These are phyloP conservation scores for Epichloe uncinata DNA, from an alignment of 2,329 filamentous ascomycete genomes.

Conservation along the genomic window DNA sequence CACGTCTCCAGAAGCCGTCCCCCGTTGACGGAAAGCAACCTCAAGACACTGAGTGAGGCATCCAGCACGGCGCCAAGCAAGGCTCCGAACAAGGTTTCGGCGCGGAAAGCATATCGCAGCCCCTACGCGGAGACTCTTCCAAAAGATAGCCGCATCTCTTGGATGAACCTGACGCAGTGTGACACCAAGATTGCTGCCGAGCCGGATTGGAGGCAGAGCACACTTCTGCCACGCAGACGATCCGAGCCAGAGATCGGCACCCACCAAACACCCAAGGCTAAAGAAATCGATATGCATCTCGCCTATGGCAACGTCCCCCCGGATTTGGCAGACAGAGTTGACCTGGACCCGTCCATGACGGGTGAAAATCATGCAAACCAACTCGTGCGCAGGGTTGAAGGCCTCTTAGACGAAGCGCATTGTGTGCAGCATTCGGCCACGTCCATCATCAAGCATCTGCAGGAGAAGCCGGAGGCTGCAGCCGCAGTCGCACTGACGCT, in stretches of 20 bases:
- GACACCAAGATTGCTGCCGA: constrained; percentile 15
- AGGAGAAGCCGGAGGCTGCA: constrained; percentile 70
- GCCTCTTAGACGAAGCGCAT: constrained; percentile 71
- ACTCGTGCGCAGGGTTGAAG: constrained; percentile 63
- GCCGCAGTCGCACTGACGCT: constrained; percentile 87
- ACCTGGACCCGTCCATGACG: constrained; percentile 37
- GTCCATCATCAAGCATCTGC: constrained; percentile 61
- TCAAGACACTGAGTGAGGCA: constrained; percentile 39
- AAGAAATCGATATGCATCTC: constrained; percentile 74
- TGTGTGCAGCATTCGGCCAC: constrained; percentile 77
- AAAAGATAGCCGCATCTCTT: constrained; percentile 29
- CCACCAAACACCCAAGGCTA: constrained; percentile 14
- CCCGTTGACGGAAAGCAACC: constrained; percentile 38
- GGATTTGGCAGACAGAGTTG: constrained; percentile 40
- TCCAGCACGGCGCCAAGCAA: constrained; percentile 34
- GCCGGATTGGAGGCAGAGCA: constrained; percentile 6
- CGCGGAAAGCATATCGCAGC: constrained; percentile 21
- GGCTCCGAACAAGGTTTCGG: constrained; percentile 14
- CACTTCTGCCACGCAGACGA: constrained; percentile 19
- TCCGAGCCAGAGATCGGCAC: constrained; percentile 27
- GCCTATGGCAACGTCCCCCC: constrained; percentile 78
- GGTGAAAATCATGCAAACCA: constrained; percentile 31
- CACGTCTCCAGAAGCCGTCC: constrained; percentile 19
- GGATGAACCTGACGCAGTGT: constrained; percentile 13
- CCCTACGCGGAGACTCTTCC: constrained; percentile 24